Conservation (phyloP, 2,329 filamentous ascomycete species). For the Eutypella sp. region DNA sequence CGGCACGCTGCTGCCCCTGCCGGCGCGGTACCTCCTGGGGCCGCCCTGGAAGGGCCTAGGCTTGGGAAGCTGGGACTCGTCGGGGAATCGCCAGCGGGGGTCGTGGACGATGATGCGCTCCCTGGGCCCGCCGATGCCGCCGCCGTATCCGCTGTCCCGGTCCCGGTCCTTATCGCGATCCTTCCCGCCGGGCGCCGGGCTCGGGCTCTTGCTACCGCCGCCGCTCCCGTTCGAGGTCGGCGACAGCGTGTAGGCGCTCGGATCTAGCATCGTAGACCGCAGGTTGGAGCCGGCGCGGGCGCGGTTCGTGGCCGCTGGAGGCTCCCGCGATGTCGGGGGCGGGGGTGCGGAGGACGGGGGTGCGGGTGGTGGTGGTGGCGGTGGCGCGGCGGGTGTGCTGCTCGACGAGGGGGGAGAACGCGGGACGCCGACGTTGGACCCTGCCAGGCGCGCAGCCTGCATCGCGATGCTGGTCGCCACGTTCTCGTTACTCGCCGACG, state of each 20-base stretch:
- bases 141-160: conserved; percentile 15
- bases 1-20: conserved; percentile 89
- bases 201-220: conserved; percentile 37
- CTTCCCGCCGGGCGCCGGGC: conserved; percentile 35
- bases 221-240: conserved; percentile 48
- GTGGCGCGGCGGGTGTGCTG: conserved; percentile 30
- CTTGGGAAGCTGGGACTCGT: conserved; percentile 76
- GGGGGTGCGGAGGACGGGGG: conserved; percentile 32
- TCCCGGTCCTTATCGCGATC: conserved; percentile 25
- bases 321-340: conserved; percentile 8
- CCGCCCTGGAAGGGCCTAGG: conserved; percentile 76
- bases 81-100: conserved; percentile 78
- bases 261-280: conserved; percentile 63
- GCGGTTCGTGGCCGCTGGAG: conserved; percentile 28
- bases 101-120: conserved; percentile 64
- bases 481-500: conserved; percentile 12
- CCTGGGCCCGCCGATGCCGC: conserved; percentile 9
- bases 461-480: conserved; percentile 32
- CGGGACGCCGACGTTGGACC: conserved; percentile 10
- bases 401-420: conserved; percentile 30
- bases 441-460: conserved; percentile 35
- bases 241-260: conserved; percentile 69
- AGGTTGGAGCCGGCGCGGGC: conserved; percentile 41
- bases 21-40: conserved; percentile 77
- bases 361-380: conserved; percentile 36